Conservation (phyloP, 2,329 filamentous ascomycete genomes). For the Penicillium brasilianum region DNA sequence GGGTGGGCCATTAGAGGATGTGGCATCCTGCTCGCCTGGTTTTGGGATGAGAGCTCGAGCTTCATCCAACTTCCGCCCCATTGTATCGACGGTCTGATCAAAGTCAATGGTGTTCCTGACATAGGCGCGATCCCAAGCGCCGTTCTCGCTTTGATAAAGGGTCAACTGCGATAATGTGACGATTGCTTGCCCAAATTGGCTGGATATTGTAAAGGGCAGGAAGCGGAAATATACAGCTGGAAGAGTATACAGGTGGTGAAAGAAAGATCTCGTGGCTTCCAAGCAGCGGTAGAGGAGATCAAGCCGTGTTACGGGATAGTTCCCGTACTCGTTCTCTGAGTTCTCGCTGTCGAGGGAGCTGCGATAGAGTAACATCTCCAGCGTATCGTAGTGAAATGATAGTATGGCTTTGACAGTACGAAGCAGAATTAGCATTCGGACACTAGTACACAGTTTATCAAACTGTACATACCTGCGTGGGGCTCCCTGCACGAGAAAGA, state of each 20-base stretch:
- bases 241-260: conserved; percentile 55
- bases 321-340: conserved; percentile 46
- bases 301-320: conserved; percentile 48
- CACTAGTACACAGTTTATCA: no score
- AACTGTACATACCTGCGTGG: conserved; percentile 20
- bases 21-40: not conserved
- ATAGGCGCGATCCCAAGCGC: conserved; percentile 35
- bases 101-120: conserved; percentile 30
- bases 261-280: conserved; percentile 55
- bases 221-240: conserved; percentile 52
- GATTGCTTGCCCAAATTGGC: conserved; percentile 55
- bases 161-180: conserved; percentile 34
- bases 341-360: conserved; percentile 41
- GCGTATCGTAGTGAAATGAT: conserved; percentile 31
- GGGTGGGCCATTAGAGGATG: conserved; percentile 6
- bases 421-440: not conserved
- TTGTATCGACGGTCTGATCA: conserved; percentile 20
- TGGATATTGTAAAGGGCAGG: conserved; percentile 53
- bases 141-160: conserved; percentile 26
- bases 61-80: conserved; percentile 28
- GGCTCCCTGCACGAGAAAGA: conserved; percentile 14
- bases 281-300: conserved; percentile 59
- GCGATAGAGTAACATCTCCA: conserved; percentile 36
- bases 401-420: conserved; percentile 25
- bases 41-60: not conserved